Evolutionary conservation across 768 basidiomycete genomes (phyloP).

Genomic region (Candolleomyces aberdarensis): DNA sequence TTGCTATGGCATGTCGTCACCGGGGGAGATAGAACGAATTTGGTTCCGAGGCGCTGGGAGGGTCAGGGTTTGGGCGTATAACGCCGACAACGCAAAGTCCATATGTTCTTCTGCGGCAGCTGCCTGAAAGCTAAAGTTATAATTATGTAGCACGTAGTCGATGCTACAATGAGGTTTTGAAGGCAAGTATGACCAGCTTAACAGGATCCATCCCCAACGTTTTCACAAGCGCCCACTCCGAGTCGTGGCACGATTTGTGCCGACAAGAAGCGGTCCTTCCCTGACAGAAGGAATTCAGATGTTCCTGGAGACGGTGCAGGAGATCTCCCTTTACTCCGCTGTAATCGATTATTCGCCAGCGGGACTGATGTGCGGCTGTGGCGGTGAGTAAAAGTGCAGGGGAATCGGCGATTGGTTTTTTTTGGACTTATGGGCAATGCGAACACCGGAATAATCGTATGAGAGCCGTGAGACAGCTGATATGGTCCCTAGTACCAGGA

Average conservation of each 20-base stretch:
- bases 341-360: constrained; percentile 5
- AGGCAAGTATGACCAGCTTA: too few species aligned
- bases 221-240: background rate
- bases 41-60: background rate
- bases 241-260: background rate
- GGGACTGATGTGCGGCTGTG: background rate
- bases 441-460: background rate
- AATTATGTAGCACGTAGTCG: too few species aligned
- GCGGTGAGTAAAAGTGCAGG: background rate
- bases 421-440: background rate
- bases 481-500: too few species aligned
- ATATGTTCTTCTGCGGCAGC: background rate
- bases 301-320: constrained; percentile 6
- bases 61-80: background rate
- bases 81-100: background rate
- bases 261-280: constrained; percentile 4
- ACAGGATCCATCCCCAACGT: background rate
- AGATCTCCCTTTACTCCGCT: constrained; percentile 6
- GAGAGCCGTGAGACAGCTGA: background rate
- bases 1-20: background rate
- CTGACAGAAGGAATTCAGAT: constrained; percentile 8
- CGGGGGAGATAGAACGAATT: background rate
- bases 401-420: background rate
- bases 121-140: background rate
- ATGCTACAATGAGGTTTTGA: too few species aligned